phyloP scores from a whole-genome alignment of 2,329 filamentous ascomycete genomes.

The Alternaria consortialis region DNA sequence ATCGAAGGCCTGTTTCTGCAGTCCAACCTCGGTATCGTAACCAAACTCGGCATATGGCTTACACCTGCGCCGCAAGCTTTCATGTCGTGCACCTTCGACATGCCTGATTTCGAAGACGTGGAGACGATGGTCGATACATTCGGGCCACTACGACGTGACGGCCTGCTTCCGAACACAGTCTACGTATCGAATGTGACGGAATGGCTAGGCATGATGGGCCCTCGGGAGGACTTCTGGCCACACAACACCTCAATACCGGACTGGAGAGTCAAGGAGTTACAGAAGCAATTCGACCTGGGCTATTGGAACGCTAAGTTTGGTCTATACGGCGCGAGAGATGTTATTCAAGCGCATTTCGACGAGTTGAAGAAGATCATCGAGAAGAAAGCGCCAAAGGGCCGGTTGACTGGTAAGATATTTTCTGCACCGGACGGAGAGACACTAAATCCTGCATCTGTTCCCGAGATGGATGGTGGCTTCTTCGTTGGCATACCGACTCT shows the following conservation, averaged over 20 bases:
- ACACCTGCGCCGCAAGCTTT: slow-evolving; percentile 54
- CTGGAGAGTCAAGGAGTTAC: slow-evolving; percentile 56
- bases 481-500: slow-evolving; percentile 44
- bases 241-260: slow-evolving; percentile 57
- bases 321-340: slow-evolving; percentile 53
- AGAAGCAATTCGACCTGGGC: slow-evolving; percentile 53
- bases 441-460: slow-evolving; percentile 50
- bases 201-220: slow-evolving; percentile 56
- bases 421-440: slow-evolving; percentile 50
- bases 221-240: slow-evolving; percentile 56
- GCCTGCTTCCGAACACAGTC: slow-evolving; percentile 54
- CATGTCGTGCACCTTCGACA: slow-evolving; percentile 58
- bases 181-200: slow-evolving; percentile 60
- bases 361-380: slow-evolving; percentile 51
- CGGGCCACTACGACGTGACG: slow-evolving; percentile 55
- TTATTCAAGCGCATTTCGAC: slow-evolving; percentile 58
- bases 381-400: slow-evolving; percentile 51
- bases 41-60: slow-evolving; percentile 49
- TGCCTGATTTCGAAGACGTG: slow-evolving; percentile 58
- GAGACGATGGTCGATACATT: slow-evolving; percentile 58
- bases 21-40: slow-evolving; percentile 62
- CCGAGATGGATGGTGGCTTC: slow-evolving; percentile 42
- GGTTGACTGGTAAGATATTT: slow-evolving; percentile 52
- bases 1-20: slow-evolving; percentile 61
- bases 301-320: slow-evolving; percentile 59